Conservation (phyloP, 2,329 filamentous ascomycete species). For the Camillea tinctor region DNA sequence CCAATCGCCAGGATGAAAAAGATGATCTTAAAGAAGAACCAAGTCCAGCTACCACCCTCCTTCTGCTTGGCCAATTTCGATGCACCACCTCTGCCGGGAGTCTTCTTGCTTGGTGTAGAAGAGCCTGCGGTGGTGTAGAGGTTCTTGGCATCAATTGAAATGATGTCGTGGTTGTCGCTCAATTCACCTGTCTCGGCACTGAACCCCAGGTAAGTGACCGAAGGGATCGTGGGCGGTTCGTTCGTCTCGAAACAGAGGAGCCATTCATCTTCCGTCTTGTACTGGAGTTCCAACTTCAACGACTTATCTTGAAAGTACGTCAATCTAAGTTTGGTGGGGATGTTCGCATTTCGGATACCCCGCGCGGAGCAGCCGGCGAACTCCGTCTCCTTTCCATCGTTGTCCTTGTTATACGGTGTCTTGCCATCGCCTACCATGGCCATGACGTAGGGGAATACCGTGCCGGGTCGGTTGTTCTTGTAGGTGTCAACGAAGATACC, state of each 20-base stretch:
- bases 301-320: conserved; percentile 97
- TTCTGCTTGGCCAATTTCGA: conserved; percentile 39
- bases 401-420: conserved; percentile 85
- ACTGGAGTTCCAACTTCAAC: conserved; percentile 87
- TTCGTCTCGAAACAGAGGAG: conserved; percentile 79
- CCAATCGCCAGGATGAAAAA: conserved; percentile 68
- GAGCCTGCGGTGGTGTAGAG: conserved; percentile 68
- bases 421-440: conserved; percentile 94
- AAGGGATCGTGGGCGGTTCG: conserved; percentile 72
- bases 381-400: conserved; percentile 91
- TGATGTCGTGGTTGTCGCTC: conserved; percentile 96
- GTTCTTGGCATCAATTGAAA: conserved; percentile 82
- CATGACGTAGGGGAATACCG: conserved; percentile 97
- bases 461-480: conserved; percentile 97
- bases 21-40: conserved; percentile 77
- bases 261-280: conserved; percentile 89
- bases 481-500: conserved; percentile 98
- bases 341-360: conserved; percentile 75
- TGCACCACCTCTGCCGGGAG: conserved; percentile 38
- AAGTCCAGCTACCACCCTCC: conserved; percentile 53
- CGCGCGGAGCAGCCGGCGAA: conserved; percentile 92
- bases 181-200: conserved; percentile 93
- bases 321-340: conserved; percentile 81
- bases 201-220: conserved; percentile 72
- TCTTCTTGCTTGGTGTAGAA: conserved; percentile 34